These are phyloP conservation scores for Barnettozyma wickerhamii DNA, from an alignment of 805 yeast species.

Conservation along the genomic window DNA sequence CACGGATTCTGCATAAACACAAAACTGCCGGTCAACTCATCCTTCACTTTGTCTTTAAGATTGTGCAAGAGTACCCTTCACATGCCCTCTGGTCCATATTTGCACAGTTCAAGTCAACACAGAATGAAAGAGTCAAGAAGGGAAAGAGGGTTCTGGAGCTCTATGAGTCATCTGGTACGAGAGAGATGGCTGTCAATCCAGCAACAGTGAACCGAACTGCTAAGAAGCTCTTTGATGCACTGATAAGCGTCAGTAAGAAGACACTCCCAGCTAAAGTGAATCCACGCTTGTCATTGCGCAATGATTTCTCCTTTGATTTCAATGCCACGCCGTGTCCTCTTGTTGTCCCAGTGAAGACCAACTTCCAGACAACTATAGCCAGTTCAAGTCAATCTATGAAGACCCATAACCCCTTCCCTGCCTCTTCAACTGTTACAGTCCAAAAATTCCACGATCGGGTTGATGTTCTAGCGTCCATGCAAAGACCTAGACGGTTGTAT, in stretches of 20 bases:
- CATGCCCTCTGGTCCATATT: constrained; percentile 84
- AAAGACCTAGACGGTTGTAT: constrained; percentile 76
- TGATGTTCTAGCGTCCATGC: constrained; percentile 73
- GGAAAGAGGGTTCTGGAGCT: constrained; percentile 41
- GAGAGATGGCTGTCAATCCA: constrained; percentile 15
- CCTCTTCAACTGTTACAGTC: constrained; percentile 46
- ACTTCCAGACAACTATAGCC: constrained; percentile 66
- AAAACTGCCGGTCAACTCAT: constrained; percentile 51
- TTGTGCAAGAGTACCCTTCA: constrained; percentile 66
- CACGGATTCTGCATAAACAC: constrained; percentile 68
- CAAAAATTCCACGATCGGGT: constrained; percentile 63
- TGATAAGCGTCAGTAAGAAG: constrained; percentile 25
- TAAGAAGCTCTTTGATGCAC: constrained; percentile 24
- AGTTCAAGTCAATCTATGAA: constrained; percentile 38
- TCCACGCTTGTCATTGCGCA: constrained; percentile 25
- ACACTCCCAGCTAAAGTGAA: constrained; percentile 12
- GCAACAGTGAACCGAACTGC: constrained; percentile 17
- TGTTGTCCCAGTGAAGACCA: constrained; percentile 71
- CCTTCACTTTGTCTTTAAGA: constrained; percentile 48
- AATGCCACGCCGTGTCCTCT: constrained; percentile 41
- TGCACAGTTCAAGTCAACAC: constrained; percentile 61
- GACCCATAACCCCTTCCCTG: constrained; percentile 40
- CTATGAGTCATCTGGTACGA: constrained; percentile 23
- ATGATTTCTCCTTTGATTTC: constrained; percentile 41
- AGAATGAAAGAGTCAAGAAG: constrained; percentile 38